Base-by-base conservation (phyloP, 495 filamentous ascomycete genomes). In the Aspergillus haitiensis region DNA sequence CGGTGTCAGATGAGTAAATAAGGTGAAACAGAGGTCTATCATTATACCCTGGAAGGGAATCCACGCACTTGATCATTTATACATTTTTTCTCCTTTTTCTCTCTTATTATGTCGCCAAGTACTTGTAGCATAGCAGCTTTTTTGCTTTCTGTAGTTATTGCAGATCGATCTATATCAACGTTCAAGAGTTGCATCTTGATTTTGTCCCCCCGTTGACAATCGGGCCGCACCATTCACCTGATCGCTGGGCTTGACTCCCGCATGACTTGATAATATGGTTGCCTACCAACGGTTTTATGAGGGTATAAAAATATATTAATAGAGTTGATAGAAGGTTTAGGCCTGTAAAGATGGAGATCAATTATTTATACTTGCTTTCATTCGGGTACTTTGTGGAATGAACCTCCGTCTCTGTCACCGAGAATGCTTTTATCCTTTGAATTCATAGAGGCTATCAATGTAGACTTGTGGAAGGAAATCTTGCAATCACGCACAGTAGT, bases 1-100 rank as follows among this genome's bases (percentile, higher is more conserved):
- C 90, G 11, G 91, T 98, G 52, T 82, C 87, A 65, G 94, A 98
- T 75, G 94, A 98, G 82, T 98, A 90, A 65, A 71, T 58, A 40
- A 31, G 31, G 32, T 11, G n/a, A 44, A 32, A 40, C 32, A 36
- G 49, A 58, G 36, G 40, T 6, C 3, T 34, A 44, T 34, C 34
- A 39, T 54, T 54, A 60, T 54, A 60, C 51, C 58, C 52, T 44
- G 32, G 21, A 53, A 47, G 58, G 44, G 48, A 45, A 60, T 40
- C 46, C 15, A 42, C 33, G 55, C 35, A 15, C 39, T 33, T 44
- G 39, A 3, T 44, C 7, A 50, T 48, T 13, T 36, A 33, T 36
- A 42, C 31, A 45, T 35, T 7, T 47, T 47, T 18, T 47, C n/a
- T 49, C 31, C 21, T 37, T 39, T 55, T 61, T 68, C 56, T 59